Conservation (phyloP, 192 early-diverging fungal species). For the Coemansia furcata region DNA sequence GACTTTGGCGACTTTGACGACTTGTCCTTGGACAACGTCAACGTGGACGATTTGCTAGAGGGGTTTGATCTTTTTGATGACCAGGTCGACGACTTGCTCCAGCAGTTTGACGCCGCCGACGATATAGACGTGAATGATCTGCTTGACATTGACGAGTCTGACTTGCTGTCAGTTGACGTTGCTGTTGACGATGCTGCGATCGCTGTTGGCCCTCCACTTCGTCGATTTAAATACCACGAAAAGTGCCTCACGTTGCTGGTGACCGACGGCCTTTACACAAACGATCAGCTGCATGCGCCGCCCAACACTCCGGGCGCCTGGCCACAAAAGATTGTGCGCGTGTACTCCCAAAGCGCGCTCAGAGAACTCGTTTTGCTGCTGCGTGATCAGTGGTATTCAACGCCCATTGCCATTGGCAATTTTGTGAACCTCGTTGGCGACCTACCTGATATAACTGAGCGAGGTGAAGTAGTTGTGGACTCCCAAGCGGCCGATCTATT, state of each 20-base stretch:
- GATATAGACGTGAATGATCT: background rate
- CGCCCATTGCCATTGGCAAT: slow-evolving; percentile 60
- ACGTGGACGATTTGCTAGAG: slow-evolving; percentile 32
- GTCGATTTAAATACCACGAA: slow-evolving; percentile 22
- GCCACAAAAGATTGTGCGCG: slow-evolving; percentile 34
- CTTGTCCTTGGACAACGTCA: slow-evolving; percentile 29
- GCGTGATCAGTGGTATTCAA: slow-evolving; percentile 69
- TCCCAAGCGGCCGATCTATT: slow-evolving; percentile 50
- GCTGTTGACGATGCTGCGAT: background rate
- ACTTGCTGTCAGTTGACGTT: background rate
- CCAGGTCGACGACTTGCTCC: slow-evolving; percentile 18
- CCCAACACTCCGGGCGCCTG: slow-evolving; percentile 7
- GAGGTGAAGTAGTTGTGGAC: slow-evolving; percentile 55
- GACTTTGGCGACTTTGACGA: slow-evolving; percentile 22
- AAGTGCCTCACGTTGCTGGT: slow-evolving; percentile 42
- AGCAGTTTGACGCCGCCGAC: background rate
- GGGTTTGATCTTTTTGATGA: slow-evolving; percentile 20
- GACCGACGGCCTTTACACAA: slow-evolving; percentile 26
- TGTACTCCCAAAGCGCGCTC: slow-evolving; percentile 41
- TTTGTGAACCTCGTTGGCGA: slow-evolving; percentile 54
- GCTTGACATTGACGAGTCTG: background rate
- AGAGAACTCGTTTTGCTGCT: slow-evolving; percentile 50
- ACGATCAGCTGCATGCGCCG: slow-evolving; percentile 6
- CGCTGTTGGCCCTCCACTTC: background rate
- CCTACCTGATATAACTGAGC: slow-evolving; percentile 5